Percentiles rank a stretch among this genome's conserved stretches.
Conservation (phyloP, 176 grass and related monocot genomes). For the Oryza meridionalis region DNA sequence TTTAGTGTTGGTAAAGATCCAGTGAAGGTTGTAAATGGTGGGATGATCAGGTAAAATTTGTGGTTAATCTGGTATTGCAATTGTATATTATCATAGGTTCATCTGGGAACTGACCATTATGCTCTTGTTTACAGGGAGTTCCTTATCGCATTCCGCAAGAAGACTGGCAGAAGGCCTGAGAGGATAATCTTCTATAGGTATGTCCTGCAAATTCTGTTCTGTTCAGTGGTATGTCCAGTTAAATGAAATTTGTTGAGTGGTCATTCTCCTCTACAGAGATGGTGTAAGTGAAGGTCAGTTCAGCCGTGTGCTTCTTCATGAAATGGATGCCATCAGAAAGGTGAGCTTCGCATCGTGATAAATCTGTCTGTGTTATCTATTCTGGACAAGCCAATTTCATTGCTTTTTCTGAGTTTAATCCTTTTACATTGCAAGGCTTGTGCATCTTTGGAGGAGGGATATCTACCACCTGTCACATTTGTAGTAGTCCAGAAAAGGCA, state of each 20-base stretch:
- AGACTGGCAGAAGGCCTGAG: constrained; percentile 37
- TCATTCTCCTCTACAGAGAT: constrained; percentile 30
- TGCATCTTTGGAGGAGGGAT: constrained; percentile 64
- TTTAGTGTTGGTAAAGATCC: constrained; percentile 48
- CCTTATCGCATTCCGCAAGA: constrained; percentile 48
- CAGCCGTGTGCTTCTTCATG: constrained; percentile 47
- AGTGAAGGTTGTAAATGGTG: constrained; percentile 24
- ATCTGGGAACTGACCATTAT: constrained; percentile 14
- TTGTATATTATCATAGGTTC: neutral
- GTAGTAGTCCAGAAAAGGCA: constrained; percentile 92
- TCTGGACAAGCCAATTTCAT: neutral
- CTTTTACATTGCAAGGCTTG: constrained; percentile 59
- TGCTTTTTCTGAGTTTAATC: neutral
- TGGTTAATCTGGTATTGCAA: neutral
- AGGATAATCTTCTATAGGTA: constrained; percentile 81
- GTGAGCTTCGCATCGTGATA: constrained; percentile 37
- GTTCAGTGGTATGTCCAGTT: neutral
- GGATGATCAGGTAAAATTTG: constrained; percentile 59
- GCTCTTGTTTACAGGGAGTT: constrained; percentile 53
- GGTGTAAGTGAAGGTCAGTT: constrained; percentile 45
- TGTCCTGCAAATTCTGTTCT: neutral
- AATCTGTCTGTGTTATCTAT: neutral
- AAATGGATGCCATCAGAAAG: constrained; percentile 78
- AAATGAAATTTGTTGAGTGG: neutral
- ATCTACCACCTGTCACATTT: constrained; percentile 70